Evolutionary conservation across 441 rosid species (phyloP).

Genomic region (Mallotus repandus): DNA sequence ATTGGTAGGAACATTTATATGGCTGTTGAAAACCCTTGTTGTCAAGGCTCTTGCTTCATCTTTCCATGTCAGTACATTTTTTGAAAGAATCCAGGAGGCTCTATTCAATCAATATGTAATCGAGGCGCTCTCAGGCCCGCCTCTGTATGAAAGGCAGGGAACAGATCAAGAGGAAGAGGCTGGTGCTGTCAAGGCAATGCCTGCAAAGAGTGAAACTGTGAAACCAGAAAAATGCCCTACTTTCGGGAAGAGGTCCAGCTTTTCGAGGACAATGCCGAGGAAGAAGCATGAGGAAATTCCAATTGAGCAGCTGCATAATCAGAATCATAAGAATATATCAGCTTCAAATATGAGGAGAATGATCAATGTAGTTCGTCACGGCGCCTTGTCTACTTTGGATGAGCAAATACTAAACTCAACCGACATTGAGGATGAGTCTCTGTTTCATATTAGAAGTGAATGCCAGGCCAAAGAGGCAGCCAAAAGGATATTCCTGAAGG

Average conservation of each 20-base stretch:
- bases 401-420: slow-evolving; percentile 42
- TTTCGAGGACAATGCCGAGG: slow-evolving; percentile 22
- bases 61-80: slow-evolving; percentile 61
- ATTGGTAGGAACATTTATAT: slow-evolving; percentile 46
- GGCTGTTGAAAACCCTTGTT: slow-evolving; percentile 60
- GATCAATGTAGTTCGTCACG: slow-evolving; percentile 45
- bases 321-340: slow-evolving; percentile 57
- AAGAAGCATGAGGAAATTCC: slow-evolving; percentile 39
- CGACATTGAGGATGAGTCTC: slow-evolving; percentile 47
- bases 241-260: slow-evolving; percentile 24
- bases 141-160: slow-evolving; percentile 34
- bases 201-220: too few species aligned
- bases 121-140: slow-evolving; percentile 54
- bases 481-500: slow-evolving; percentile 57
- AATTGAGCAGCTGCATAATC: slow-evolving; percentile 46
- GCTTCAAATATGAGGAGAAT: slow-evolving; percentile 69
- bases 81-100: slow-evolving; percentile 67
- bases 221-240: too few species aligned
- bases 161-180: slow-evolving; percentile 10
- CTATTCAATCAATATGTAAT: slow-evolving; percentile 58
- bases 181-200: too few species aligned
- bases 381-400: slow-evolving; percentile 48
- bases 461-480: slow-evolving; percentile 68
- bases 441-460: slow-evolving; percentile 50
- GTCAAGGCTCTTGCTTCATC: slow-evolving; percentile 64